Base-by-base conservation (phyloP, 768 basidiomycete species). In the Lactifluus hygrophoroides region DNA sequence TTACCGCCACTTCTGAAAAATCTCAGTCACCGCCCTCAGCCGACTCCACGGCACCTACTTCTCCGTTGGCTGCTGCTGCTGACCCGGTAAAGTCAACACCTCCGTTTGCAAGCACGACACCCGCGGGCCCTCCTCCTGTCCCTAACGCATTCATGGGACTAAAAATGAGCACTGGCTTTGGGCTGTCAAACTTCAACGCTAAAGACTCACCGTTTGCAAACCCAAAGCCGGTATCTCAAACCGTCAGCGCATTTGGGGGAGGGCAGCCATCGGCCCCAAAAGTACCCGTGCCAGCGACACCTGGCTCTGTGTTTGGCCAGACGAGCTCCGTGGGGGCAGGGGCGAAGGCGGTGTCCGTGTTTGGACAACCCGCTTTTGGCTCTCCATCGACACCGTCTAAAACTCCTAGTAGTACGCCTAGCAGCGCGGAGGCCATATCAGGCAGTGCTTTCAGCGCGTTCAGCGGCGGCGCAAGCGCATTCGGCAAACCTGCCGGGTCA, bases 371-470 rank as follows among this genome's bases (percentile, higher is more conserved):
- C 8, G 61, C 71, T 3, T 78, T 79, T 59, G 74, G 75, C 2
- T 65, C 67, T 3, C 61, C 69, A 21, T 63, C 57, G 17, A 53
- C 62, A 1, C 34, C 52, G 6, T 35, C 46, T 2, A 32, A n/a
- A 0, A 32, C 21, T 7, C 34, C 67, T 3, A 34, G 63, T 23
- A 45, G 66, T n/a, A 42, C 67, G 14, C 57, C 64, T 0, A 34
- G 61, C 54, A 62, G 68, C 13, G 59, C 68, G 28, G 66, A 71
- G 16, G 63, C 66, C 16, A 61, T 68, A 8, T 57, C 69, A 13
- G 58, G 65, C 0, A 72, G 73, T 23, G 77, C 76, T 9, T 81
- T 80, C 54, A 70, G 74, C n/a, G 67, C 67, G 1, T 72, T 69
- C 60, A 67, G 64, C 28, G 66, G 66, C 1, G 51, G 71, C 3